Percentiles rank a stretch among this genome's conserved stretches.
phyloP scores from a whole-genome alignment of 345 rosid genomes.

The Lagerstroemia speciosa region DNA sequence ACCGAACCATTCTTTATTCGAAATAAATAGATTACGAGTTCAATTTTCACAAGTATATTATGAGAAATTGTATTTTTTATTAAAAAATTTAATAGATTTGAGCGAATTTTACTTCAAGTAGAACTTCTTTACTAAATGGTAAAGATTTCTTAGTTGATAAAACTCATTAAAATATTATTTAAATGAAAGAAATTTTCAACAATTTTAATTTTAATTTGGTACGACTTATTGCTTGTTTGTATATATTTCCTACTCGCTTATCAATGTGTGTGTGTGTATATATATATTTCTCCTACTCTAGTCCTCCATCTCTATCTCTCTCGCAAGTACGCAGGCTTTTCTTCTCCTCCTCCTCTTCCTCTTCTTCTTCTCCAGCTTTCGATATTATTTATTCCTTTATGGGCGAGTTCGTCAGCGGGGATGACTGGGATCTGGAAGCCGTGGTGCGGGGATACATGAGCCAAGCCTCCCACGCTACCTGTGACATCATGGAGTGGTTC shows the following conservation, averaged over 20 bases:
- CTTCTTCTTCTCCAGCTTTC: neutral
- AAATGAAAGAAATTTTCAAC: too few species aligned
- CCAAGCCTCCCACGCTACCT: neutral
- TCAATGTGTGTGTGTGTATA: neutral
- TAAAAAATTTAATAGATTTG: too few species aligned
- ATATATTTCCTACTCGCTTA: too few species aligned
- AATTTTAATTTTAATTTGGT: too few species aligned
- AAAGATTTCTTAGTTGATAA: too few species aligned
- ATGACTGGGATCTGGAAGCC: conserved; percentile 15
- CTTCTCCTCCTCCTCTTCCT: neutral
- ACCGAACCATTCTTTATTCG: too few species aligned
- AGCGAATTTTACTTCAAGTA: too few species aligned
- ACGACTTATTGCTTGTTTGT: neutral
- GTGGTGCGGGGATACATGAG: conserved; percentile 7
- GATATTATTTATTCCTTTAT: neutral
- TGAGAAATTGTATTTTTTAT: too few species aligned
- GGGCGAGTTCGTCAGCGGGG: neutral
- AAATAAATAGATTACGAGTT: too few species aligned
- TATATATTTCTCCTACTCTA: neutral
- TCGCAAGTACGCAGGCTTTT: neutral
- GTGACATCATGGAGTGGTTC: conserved; percentile 5
- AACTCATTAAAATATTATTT: too few species aligned
- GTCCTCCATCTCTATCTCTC: neutral
- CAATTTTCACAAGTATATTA: too few species aligned
- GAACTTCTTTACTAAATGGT: too few species aligned